Evolutionary conservation across 352 stramenopile species (phyloP).

Genomic region (Phytophthora cryptogea): DNA sequence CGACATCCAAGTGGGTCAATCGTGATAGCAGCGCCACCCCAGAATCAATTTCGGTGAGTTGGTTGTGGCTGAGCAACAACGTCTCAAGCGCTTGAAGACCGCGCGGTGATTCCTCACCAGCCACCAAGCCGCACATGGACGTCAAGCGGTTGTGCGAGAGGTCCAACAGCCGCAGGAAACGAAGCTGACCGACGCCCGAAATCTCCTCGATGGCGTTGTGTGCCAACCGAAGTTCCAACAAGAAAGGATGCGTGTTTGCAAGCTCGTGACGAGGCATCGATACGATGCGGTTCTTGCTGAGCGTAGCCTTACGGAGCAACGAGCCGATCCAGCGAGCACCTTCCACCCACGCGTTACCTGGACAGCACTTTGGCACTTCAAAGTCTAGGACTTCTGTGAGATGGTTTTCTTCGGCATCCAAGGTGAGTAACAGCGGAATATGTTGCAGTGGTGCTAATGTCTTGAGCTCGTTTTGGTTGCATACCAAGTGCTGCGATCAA

Average conservation of each 20-base stretch:
- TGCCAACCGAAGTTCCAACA: constrained; percentile 65
- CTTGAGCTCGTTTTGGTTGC: constrained; percentile 52
- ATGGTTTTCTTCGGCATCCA: constrained; percentile 66
- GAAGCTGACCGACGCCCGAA: constrained; percentile 50
- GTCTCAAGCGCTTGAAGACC: constrained; percentile 53
- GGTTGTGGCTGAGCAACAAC: constrained; percentile 60
- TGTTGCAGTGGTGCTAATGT: constrained; percentile 51
- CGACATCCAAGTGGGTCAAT: constrained; percentile 54
- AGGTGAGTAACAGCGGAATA: constrained; percentile 54
- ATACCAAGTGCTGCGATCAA: constrained; percentile 54
- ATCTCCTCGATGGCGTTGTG: constrained; percentile 64
- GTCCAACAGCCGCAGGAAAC: constrained; percentile 70
- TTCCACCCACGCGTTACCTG: constrained; percentile 54
- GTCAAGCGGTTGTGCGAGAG: constrained; percentile 70
- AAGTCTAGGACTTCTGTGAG: constrained; percentile 69
- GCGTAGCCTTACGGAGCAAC: constrained; percentile 53
- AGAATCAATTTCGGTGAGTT: constrained; percentile 47
- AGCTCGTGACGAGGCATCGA: constrained; percentile 50
- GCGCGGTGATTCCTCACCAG: constrained; percentile 1
- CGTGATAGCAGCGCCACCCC: constrained; percentile 50
- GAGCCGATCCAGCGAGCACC: constrained; percentile 68
- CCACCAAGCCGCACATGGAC: constrained; percentile 42
- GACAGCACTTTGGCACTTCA: constrained; percentile 61
- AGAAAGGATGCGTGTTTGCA: constrained; percentile 52
- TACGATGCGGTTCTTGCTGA: constrained; percentile 59